These are phyloP conservation scores for Penicillium polonicum DNA, from an alignment of 2,329 filamentous ascomycete genomes.

Conservation along the genomic window DNA sequence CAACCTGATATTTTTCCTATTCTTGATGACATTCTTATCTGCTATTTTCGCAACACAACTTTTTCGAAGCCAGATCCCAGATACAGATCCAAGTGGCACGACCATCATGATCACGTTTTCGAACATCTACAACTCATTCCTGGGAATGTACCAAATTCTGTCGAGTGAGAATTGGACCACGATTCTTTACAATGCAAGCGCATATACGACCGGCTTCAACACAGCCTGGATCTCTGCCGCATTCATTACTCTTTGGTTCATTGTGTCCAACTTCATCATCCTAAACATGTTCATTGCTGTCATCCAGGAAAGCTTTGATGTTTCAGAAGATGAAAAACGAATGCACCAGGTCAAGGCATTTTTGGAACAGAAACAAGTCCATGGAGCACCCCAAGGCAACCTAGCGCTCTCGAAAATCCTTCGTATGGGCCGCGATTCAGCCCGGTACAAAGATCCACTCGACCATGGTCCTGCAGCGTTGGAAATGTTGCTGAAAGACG, in stretches of 20 bases:
- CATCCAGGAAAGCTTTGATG: constrained; percentile 98
- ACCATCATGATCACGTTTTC: constrained; percentile 73
- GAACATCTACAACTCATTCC: constrained; percentile 90
- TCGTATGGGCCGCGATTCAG: constrained; percentile 61
- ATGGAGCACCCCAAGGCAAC: constrained; percentile 65
- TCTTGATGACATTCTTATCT: constrained; percentile 89
- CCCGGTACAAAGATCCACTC: constrained; percentile 70
- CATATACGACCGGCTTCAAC: constrained; percentile 61
- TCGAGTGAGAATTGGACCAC: constrained; percentile 96
- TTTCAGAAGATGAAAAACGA: constrained; percentile 96
- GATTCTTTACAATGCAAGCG: constrained; percentile 79
- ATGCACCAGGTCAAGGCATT: constrained; percentile 95
- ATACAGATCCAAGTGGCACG: constrained; percentile 60
- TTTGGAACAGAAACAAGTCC: constrained; percentile 83
- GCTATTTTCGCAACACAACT: constrained; percentile 92
- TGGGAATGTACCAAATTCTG: constrained; percentile 96
- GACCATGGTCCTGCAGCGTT: constrained; percentile 90
- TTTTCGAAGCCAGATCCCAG: constrained; percentile 80
- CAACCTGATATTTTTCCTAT: constrained; percentile 94
- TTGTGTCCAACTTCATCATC: constrained; percentile 90
- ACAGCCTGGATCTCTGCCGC: constrained; percentile 92
- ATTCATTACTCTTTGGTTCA: constrained; percentile 94
- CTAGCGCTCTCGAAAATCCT: constrained; percentile 61
- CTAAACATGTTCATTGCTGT: constrained; percentile 99
- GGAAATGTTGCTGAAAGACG: constrained; percentile 95